A percentile compares a stretch with the other conserved stretches of the same genome.
Conservation (phyloP, 441 rosid species). For the Syzygium malaccense region DNA sequence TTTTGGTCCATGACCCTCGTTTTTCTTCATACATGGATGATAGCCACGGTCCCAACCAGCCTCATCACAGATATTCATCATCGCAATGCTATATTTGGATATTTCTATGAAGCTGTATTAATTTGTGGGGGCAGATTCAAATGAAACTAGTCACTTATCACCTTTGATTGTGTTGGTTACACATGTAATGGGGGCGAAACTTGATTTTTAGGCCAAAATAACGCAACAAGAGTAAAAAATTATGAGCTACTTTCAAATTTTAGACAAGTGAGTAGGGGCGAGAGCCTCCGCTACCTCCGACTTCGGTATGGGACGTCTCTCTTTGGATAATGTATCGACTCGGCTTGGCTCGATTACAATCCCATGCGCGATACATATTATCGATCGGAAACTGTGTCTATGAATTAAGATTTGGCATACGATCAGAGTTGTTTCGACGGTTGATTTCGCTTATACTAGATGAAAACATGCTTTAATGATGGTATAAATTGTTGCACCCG, state of each 20-base stretch:
- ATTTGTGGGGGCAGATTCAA: background rate
- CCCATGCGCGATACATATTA: rapidly evolving
- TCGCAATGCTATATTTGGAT: background rate
- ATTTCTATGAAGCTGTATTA: background rate
- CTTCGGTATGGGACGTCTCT: background rate
- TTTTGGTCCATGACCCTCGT: background rate
- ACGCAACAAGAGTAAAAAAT: background rate
- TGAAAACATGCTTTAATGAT: background rate
- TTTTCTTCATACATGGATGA: background rate
- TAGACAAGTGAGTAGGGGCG: background rate
- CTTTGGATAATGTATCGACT: background rate
- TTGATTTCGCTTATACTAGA: background rate
- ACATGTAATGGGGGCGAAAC: background rate
- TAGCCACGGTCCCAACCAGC: background rate
- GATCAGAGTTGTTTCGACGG: background rate
- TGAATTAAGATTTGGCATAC: background rate
- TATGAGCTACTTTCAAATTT: background rate
- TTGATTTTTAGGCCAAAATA: background rate
- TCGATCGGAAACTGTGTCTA: background rate
- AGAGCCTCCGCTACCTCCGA: background rate
- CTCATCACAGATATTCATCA: background rate
- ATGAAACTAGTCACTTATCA: background rate
- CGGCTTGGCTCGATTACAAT: background rate
- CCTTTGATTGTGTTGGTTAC: background rate
- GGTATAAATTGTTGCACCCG: background rate